Base-by-base conservation (phyloP, 2,329 filamentous ascomycete genomes). In the Diaporthe citri region DNA sequence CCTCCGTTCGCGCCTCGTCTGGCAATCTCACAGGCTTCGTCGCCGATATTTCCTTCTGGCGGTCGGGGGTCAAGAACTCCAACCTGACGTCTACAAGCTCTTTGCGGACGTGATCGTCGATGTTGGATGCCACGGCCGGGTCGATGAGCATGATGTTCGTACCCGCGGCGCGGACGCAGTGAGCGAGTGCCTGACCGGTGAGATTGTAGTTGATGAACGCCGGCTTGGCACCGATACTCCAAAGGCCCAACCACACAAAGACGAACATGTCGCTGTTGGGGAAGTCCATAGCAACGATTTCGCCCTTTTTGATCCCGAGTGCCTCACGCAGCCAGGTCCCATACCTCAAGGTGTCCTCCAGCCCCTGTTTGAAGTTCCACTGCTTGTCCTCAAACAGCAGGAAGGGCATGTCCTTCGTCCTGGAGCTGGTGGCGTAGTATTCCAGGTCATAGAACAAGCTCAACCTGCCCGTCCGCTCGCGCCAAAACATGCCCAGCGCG, bases 131-230 rank as follows among this genome's bases (percentile, higher is more conserved):
- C 0, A 94, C 85, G 22, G 87, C 84, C 0, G 88, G 87, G 78
- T 97, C 95, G 13, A 96, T 88, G 28, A 98, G 82, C 73, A 96
- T 85, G 3, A 97, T 80, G 13, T 88, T 89, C 0, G 94, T 87
- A 0, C 89, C 91, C 2, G 94, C 93, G 2, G 91, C 90, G 77
- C 88, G 89, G 59, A 97, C 87, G 78, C 94, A 96, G 83, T 98
- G 95, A 4, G 90, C 82, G 76, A 98, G 86, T 0, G 94, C 88
- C 39, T 93, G 90, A 17, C 92, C 93, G 0, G 89, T 88, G 66
- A 97, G 85, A 81, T 97, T 97, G 84, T 96, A 96, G 84, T 98
- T 98, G 84, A 97, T 93, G 79, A 97, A 95, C 0, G 95, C 95
- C 0, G 95, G 95, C 73, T 92, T 92, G 0, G 94, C 95, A 15